Evolutionary conservation across 768 basidiomycete genomes (phyloP).

Genomic region (Hericium coralloides): DNA sequence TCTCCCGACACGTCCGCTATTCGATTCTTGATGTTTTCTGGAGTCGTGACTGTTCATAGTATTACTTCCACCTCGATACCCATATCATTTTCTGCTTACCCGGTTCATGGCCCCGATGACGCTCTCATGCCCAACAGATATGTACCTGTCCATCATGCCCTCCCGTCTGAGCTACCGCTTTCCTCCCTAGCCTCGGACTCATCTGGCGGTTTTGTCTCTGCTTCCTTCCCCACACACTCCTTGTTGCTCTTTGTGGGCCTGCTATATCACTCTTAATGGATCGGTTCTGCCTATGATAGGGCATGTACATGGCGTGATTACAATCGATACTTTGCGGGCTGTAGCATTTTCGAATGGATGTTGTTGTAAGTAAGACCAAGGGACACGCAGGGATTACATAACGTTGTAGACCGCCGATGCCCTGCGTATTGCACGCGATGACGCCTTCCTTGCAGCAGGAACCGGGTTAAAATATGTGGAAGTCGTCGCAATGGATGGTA

Average conservation of each 20-base stretch:
- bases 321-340: neutral
- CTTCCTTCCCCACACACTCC: neutral
- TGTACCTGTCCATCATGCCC: constrained; percentile 1
- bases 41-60: constrained; percentile 5
- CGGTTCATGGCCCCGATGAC: constrained; percentile 10
- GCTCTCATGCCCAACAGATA: constrained; percentile 2
- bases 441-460: neutral
- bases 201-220: neutral
- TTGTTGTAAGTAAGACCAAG: neutral
- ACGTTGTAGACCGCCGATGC: neutral
- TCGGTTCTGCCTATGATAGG: neutral
- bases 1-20: neutral
- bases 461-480: neutral
- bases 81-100: constrained; percentile 16
- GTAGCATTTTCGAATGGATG: neutral
- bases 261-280: neutral
- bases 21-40: neutral
- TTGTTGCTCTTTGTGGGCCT: neutral
- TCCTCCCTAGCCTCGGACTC: neutral
- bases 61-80: constrained; percentile 15
- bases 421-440: neutral
- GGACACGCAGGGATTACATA: neutral
- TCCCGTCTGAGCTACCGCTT: neutral
- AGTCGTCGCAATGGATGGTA: too few species aligned
- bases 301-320: neutral